Evolutionary conservation across 164 flowering plant genomes (phyloP).

Genomic region (Warburgia ugandensis): DNA sequence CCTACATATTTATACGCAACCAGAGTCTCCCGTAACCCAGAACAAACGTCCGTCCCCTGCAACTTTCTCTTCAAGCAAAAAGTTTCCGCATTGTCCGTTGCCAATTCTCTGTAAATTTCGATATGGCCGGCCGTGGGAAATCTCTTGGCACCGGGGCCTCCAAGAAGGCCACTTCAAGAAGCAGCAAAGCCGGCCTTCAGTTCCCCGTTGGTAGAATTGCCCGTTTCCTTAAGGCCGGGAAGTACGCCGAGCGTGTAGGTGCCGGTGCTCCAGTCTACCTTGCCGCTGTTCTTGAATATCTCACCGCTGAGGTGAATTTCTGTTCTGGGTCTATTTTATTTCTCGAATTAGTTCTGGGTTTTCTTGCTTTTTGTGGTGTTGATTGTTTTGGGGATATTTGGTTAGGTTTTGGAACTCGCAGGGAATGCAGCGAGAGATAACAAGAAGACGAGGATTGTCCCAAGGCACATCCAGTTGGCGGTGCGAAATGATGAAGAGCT

Average conservation of each 20-base stretch:
- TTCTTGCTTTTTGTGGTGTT: not conserved
- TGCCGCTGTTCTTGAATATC: constrained; percentile 20
- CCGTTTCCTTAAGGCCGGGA: constrained; percentile 18
- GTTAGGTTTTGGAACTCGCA: constrained; percentile 13
- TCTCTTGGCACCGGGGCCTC: constrained; percentile 15
- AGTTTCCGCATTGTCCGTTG: not conserved
- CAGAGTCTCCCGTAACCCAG: not conserved
- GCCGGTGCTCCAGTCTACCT: constrained; percentile 20
- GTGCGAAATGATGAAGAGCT: constrained; percentile 16
- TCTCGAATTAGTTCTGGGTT: not conserved
- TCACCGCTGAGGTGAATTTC: constrained; percentile 14
- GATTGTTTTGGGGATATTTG: not conserved
- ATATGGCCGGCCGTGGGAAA: constrained; percentile 18
- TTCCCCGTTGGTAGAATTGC: constrained; percentile 21
- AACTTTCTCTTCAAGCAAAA: not conserved
- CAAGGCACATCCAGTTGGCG: constrained; percentile 14
- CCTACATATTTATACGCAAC: constrained; percentile 3
- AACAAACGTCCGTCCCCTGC: not conserved
- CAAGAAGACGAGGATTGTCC: constrained; percentile 17
- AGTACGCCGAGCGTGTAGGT: constrained; percentile 19
- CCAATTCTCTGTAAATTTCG: not conserved
- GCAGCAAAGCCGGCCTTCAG: constrained; percentile 20
- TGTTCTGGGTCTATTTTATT: not conserved
- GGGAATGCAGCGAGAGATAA: constrained; percentile 16
- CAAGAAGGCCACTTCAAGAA: constrained; percentile 18